Base-by-base conservation (phyloP, 2,329 filamentous ascomycete genomes). In the Dactylellina drechsleri region DNA sequence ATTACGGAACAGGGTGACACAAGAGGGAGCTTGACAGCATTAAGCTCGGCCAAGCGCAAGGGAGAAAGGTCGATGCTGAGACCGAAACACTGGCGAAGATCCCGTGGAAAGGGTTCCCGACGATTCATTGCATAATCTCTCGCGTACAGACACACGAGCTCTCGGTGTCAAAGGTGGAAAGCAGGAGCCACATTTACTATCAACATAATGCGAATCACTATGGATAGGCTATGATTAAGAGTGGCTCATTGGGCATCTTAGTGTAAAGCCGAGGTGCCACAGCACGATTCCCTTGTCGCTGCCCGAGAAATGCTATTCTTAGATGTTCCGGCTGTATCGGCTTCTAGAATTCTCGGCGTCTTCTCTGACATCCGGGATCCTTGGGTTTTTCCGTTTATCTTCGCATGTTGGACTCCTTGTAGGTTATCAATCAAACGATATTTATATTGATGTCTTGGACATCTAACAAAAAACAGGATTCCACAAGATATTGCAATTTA, bases 1-100 rank as follows among this genome's bases (percentile, higher is more conserved):
- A 47, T 47, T 47, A 47, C 60, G 53, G 49, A 72, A 66, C 52
- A 72, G 59, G 60, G 68, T 73, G 56, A 73, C 68, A 73, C 68
- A 61, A 73, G 54, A 66, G 8, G 12, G 13, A 26, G 40, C 15
- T 5, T 36, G 31, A 6, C 36, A n/a, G 67, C 54, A 60, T 60
- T 66, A 73, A 73, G 68, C 68, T 73, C 61, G 66, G 61, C 53
- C 57, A 45, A n/a, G 66, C 28, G 47, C 57, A 60, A 40, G 49
- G 16, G 45, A 36, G 60, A 59, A n/a, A 66, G 58, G 58, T 71
- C 59, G 26, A 64, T 26, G 59, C 66, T 65, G 53, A 52, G 23
- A 15, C 47, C 16, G 23, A 31, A 23, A 31, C 36, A 47, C 31
- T 56, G 54, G 50, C 61, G 16, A 47, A 23, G 18, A 66, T 56